Conservation (phyloP, 345 rosid species). For the Pelargonium nanum region DNA sequence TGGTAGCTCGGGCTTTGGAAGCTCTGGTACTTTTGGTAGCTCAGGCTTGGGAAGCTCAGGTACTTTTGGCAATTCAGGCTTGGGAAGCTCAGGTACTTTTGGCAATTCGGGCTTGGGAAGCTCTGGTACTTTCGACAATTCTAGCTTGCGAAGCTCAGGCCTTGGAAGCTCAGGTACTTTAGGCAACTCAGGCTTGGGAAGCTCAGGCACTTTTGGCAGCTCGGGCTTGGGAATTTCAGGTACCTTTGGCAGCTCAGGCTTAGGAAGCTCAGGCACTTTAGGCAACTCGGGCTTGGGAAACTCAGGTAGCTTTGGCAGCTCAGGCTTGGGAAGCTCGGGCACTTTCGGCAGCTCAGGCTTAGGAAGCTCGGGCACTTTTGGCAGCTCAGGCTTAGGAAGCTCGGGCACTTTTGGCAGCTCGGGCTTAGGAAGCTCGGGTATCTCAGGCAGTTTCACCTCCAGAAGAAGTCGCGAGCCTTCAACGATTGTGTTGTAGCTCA, state of each 20-base stretch:
- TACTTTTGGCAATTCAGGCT: slow-evolving; percentile 7
- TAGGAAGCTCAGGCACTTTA: background rate
- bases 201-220: background rate
- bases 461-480: background rate
- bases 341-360: background rate
- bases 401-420: too few species aligned
- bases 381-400: slow-evolving; percentile 4
- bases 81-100: background rate
- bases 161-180: background rate
- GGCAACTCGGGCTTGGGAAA: slow-evolving; percentile 9
- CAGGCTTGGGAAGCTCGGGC: too few species aligned
- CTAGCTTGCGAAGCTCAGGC: background rate
- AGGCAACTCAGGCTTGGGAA: too few species aligned
- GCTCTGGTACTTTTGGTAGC: background rate
- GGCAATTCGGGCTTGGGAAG: too few species aligned
- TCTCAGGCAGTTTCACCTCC: background rate
- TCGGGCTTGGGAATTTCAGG: slow-evolving; percentile 1
- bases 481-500: background rate
- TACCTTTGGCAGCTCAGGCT: background rate
- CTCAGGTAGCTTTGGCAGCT: too few species aligned
- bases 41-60: background rate
- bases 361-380: background rate
- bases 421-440: too few species aligned
- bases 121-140: background rate
- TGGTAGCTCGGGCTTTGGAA: slow-evolving; percentile 1